phyloP scores from a whole-genome alignment of 1,139 yeast species.

The Zygotorulaspora mrakii region DNA sequence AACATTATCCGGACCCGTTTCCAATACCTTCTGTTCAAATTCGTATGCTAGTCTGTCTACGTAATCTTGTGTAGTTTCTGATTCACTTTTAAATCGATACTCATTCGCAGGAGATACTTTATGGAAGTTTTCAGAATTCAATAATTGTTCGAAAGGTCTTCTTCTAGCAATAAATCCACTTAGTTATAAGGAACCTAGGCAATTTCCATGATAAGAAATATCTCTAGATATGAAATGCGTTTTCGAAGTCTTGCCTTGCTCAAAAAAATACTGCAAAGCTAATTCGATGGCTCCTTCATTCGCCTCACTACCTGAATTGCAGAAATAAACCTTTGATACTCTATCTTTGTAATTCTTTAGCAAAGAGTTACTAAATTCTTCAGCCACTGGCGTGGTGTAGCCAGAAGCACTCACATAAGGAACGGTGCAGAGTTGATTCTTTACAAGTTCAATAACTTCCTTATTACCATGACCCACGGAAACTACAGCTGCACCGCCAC shows the following conservation, averaged over 20 bases:
- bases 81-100: constrained; percentile 19
- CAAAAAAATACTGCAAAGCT: background rate
- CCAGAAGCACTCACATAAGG: constrained; percentile 43
- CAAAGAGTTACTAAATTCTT: constrained; percentile 43
- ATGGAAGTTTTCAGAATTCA: background rate
- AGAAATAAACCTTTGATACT: constrained; percentile 13
- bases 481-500: constrained; percentile 35
- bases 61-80: constrained; percentile 38
- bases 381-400: constrained; percentile 43
- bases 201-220: background rate
- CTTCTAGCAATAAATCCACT: constrained; percentile 31
- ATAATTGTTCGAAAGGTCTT: constrained; percentile 1
- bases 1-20: constrained; percentile 40
- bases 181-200: constrained; percentile 23
- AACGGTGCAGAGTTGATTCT: constrained; percentile 24
- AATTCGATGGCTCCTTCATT: background rate
- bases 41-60: constrained; percentile 36
- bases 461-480: constrained; percentile 27
- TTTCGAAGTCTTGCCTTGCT: background rate
- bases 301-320: background rate
- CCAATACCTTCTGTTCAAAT: constrained; percentile 38
- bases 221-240: background rate
- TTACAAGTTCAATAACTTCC: constrained; percentile 22
- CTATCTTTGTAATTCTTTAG: constrained; percentile 27
- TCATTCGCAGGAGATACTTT: background rate